These are phyloP conservation scores for Neonectria magnoliae DNA, from an alignment of 2,329 filamentous ascomycete species.

Conservation along the genomic window DNA sequence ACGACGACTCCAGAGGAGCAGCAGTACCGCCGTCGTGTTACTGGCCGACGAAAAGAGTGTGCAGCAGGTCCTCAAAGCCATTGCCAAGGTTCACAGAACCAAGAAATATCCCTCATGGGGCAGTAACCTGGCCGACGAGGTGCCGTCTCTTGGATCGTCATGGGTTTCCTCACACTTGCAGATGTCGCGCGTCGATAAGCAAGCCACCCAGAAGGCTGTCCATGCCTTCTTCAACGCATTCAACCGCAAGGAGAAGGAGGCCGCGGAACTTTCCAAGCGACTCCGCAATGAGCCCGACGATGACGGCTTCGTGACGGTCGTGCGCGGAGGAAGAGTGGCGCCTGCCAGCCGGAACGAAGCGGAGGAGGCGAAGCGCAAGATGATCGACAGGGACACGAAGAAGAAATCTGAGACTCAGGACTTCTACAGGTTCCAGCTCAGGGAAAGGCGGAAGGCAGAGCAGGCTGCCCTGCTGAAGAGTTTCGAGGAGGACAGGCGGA, in stretches of 20 bases:
- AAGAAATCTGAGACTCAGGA: slow-evolving; percentile 73
- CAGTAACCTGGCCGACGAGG: slow-evolving; percentile 64
- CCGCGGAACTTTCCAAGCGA: slow-evolving; percentile 68
- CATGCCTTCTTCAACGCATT: slow-evolving; percentile 91
- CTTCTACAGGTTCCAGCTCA: slow-evolving; percentile 86
- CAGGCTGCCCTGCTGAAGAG: slow-evolving; percentile 73
- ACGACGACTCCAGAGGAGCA: slow-evolving; percentile 74
- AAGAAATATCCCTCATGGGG: slow-evolving; percentile 76
- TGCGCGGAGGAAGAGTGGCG: slow-evolving; percentile 77
- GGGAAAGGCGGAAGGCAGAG: slow-evolving; percentile 80
- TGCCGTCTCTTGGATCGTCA: slow-evolving; percentile 65
- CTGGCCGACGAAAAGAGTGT: slow-evolving; percentile 87
- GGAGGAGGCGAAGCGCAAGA: slow-evolving; percentile 66
- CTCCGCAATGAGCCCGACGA: slow-evolving; percentile 86
- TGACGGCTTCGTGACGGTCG: slow-evolving; percentile 95
- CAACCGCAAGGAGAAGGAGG: slow-evolving; percentile 74
- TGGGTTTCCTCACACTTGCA: slow-evolving; percentile 74
- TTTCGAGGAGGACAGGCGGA: slow-evolving; percentile 81
- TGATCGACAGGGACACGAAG: slow-evolving; percentile 70
- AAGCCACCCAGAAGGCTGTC: slow-evolving; percentile 75
- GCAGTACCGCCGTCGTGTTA: slow-evolving; percentile 81
- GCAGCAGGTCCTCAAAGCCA: slow-evolving; percentile 79
- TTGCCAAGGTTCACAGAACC: slow-evolving; percentile 68
- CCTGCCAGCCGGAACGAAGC: slow-evolving; percentile 79
- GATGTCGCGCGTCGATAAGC: slow-evolving; percentile 75